Evolutionary conservation across 768 basidiomycete genomes (phyloP).

Genomic region (Tulasnella sp.): DNA sequence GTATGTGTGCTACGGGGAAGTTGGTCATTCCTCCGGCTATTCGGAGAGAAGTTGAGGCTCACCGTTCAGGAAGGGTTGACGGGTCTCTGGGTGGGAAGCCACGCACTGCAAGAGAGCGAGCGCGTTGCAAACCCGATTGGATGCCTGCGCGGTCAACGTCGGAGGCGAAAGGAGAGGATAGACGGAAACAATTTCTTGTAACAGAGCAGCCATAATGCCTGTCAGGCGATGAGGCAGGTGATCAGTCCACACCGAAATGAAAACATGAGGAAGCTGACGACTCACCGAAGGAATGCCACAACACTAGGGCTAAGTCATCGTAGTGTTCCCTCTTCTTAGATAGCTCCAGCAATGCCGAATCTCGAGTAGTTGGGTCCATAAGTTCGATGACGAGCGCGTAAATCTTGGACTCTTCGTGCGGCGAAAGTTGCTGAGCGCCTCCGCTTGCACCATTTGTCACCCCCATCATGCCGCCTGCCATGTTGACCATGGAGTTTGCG

Average conservation of each 20-base stretch:
- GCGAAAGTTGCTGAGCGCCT: constrained; percentile 25
- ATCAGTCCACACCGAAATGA: constrained; percentile 15
- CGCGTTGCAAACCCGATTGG: constrained; percentile 98
- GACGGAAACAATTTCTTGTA: constrained; percentile 98
- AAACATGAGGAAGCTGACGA: constrained; percentile 24
- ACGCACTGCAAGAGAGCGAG: constrained; percentile 97
- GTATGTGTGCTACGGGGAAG: constrained; percentile 79
- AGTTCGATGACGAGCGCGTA: constrained; percentile 88
- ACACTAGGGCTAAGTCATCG: constrained; percentile 93
- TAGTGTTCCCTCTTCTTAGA: constrained; percentile 99
- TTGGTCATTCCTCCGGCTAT: constrained; percentile 19
- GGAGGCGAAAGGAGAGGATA: constrained; percentile 96
- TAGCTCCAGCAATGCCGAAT: constrained; percentile 88
- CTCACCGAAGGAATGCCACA: constrained; percentile 98
- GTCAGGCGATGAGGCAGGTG: constrained; percentile 1
- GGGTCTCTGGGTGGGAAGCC: constrained; percentile 94
- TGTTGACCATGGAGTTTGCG: constrained; percentile 16
- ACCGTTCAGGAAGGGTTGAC: constrained; percentile 95
- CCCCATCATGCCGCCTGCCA: constrained; percentile 30
- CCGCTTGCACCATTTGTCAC: constrained; percentile 24
- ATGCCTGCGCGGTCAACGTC: constrained; percentile 94
- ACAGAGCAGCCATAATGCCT: constrained; percentile 97
- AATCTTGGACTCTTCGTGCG: constrained; percentile 75
- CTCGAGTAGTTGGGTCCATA: constrained; percentile 79
- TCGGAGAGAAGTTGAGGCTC: constrained; percentile 38